Evolutionary conservation across 371 early-diverging fungal genomes (phyloP).

Genomic region (Neoconidiobolus thromboides): DNA sequence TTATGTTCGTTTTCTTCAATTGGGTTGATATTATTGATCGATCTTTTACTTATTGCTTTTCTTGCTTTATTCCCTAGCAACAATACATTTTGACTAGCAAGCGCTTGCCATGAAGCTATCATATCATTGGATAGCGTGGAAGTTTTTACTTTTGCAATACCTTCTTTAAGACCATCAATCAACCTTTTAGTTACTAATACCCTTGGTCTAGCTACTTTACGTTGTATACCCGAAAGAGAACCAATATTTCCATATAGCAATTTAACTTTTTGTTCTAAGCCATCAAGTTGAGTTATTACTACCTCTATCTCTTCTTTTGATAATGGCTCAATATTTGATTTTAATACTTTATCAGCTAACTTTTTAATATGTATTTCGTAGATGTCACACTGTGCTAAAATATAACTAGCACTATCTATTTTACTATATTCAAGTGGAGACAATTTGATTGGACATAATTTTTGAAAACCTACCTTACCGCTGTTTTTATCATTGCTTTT

Average conservation of each 20-base stretch:
- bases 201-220: neutral
- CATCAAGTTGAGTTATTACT: neutral
- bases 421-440: too few relatives aligned
- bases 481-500: conserved; percentile 1
- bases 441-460: too few relatives aligned
- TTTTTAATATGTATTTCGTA: too few relatives aligned
- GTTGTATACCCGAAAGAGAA: conserved; percentile 10
- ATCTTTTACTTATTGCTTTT: conserved; percentile 14
- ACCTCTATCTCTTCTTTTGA: conserved; percentile 2
- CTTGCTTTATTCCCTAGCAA: conserved; percentile 11
- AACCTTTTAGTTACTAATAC: neutral
- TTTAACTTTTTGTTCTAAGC: neutral
- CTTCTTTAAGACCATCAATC: neutral
- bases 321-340: too few relatives aligned
- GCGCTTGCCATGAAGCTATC: conserved; percentile 16
- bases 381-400: too few relatives aligned
- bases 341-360: too few relatives aligned
- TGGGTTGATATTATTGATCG: conserved; percentile 13
- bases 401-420: too few relatives aligned
- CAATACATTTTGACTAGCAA: conserved; percentile 16
- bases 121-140: conserved; percentile 13
- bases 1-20: conserved; percentile 16
- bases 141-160: neutral
- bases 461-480: too few relatives aligned
- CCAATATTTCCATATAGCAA: conserved; percentile 1